Conservation (phyloP, 2,329 filamentous ascomycete genomes). For the Achaetomium macrosporum region DNA sequence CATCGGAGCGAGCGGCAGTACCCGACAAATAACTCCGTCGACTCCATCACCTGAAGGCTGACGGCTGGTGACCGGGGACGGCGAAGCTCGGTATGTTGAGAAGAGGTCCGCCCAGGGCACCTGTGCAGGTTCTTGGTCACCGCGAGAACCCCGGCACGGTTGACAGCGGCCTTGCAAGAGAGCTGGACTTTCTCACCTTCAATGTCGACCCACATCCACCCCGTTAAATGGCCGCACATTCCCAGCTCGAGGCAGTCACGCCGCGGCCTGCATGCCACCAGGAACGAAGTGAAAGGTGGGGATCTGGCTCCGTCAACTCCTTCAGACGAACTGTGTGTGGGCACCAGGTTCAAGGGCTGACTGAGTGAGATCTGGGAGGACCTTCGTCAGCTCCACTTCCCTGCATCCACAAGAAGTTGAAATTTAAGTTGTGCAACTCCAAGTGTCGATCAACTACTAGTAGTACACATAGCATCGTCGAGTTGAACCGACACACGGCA, state of each 20-base stretch:
- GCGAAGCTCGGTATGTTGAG: neutral
- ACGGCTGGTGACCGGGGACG: neutral
- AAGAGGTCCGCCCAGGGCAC: neutral
- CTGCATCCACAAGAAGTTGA: neutral
- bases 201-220: neutral
- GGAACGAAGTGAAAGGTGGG: neutral
- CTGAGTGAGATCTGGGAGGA: no score
- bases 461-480: neutral
- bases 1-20: neutral
- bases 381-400: neutral
- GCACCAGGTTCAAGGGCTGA: no score
- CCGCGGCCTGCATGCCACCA: neutral
- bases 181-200: neutral
- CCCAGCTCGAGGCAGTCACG: neutral
- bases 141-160: neutral
- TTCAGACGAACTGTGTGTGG: no score
- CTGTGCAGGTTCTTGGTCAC: neutral
- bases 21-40: neutral
- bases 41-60: neutral
- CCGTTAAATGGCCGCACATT: conserved; percentile 6
- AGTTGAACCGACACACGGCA: neutral
- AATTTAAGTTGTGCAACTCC: neutral
- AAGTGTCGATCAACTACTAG: no score
- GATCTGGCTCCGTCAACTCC: neutral
- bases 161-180: neutral